Evolutionary conservation across 352 stramenopile species (phyloP), one percentile per base, ranked within the genome.

Genomic region (Pythium apleroticum): DNA sequence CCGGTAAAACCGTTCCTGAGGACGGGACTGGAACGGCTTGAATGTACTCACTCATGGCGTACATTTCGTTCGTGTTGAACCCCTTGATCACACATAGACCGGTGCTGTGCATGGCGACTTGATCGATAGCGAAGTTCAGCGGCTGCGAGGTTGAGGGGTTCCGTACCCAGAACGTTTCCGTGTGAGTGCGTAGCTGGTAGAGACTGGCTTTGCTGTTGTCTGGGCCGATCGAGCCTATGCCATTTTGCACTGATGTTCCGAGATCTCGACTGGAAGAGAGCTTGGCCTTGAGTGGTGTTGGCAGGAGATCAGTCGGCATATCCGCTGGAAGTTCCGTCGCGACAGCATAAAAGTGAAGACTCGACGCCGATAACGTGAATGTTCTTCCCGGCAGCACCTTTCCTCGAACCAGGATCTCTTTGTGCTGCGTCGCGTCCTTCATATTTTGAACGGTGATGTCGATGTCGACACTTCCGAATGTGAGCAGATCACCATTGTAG

Each of bases 101-200:
- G 0, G 81, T 56, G 11, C 82, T 79, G 56, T 84, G 76, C 76
- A 92, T 92, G 4, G 80, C 71, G 15, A 88, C 69, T 25, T 77
- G 76, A 17, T 86, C 81, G 25, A 96, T 91, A 9, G 72, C 68
- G 55, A 93, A 95, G 35, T 89, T 89, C 3, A 96, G 70, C 19
- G 81, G 65, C 63, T 92, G 74, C 0, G 70, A 60, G 10, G 76
- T 77, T 12, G 82, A 94, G 15, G 84, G 84, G 65, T 95, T 96
- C 9, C 82, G 76, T 35, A 96, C 83, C 71, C 76, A 94, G 54
- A 96, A 96, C 25, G 74, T 89, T 69, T 96, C 87, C 3, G 60
- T 75, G 6, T 69, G 77, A 43, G 84, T 90, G 20, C 80, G 81
- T n/a, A 93, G 59, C 55, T 89, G 80, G 56, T 93, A 81, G 19